A percentile compares a stretch with the other conserved stretches of the same genome.
phyloP scores from a whole-genome alignment of 169 alveolate species.

The Cryptosporidium viatorum region DNA sequence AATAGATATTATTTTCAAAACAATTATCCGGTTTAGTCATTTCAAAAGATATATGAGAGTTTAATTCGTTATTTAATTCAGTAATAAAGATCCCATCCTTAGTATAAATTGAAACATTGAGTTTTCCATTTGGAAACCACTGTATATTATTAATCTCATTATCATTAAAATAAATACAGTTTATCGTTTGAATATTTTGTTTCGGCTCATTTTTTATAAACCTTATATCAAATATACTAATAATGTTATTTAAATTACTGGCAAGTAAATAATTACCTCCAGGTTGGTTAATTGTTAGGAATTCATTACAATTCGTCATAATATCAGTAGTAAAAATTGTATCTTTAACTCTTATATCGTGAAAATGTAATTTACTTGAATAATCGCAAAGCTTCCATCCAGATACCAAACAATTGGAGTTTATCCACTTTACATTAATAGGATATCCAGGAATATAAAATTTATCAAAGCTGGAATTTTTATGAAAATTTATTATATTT shows the following conservation, averaged over 20 bases:
- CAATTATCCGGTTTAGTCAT: not conserved
- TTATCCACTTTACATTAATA: constrained; percentile 18
- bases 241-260: constrained; percentile 20
- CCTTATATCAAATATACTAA: constrained; percentile 40
- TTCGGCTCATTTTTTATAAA: not conserved
- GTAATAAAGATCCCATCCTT: constrained; percentile 7
- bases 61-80: not conserved
- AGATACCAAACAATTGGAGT: constrained; percentile 22
- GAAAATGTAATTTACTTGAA: not conserved
- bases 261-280: constrained; percentile 31
- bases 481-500: not conserved
- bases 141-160: constrained; percentile 10
- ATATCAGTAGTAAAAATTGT: not conserved
- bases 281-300: not conserved
- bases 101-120: constrained; percentile 23
- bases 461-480: not conserved
- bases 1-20: constrained; percentile 9
- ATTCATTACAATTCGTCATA: not conserved
- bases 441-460: constrained; percentile 9
- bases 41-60: not conserved
- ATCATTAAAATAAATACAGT: constrained; percentile 8
- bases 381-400: constrained; percentile 25
- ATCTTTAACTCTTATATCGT: constrained; percentile 17
- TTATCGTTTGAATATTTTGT: not conserved
- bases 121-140: constrained; percentile 58